A percentile compares a stretch with the other conserved stretches of the same genome.
These are phyloP conservation scores for Pythium diclinum DNA, from an alignment of 352 stramenopile genomes.

Conservation along the genomic window DNA sequence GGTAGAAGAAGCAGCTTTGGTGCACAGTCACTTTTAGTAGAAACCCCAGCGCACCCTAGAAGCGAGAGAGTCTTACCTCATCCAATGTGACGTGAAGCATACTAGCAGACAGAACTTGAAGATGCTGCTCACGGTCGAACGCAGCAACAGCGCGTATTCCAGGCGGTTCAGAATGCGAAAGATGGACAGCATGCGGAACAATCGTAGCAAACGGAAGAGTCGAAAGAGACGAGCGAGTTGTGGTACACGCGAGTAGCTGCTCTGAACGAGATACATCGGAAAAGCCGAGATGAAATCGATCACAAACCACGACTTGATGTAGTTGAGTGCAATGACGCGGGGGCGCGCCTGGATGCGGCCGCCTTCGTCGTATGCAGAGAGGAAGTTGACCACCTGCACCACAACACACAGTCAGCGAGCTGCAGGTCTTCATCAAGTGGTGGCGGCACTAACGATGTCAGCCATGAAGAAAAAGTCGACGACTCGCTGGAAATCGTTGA, in stretches of 20 bases:
- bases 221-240: slow-evolving; percentile 56
- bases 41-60: not conserved
- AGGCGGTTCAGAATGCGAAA: slow-evolving; percentile 36
- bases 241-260: slow-evolving; percentile 54
- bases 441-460: slow-evolving; percentile 50
- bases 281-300: slow-evolving; percentile 76
- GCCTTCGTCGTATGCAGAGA: slow-evolving; percentile 62
- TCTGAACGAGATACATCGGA: slow-evolving; percentile 66
- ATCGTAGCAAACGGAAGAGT: slow-evolving; percentile 51
- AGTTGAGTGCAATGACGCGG: slow-evolving; percentile 45
- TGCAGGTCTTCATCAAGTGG: not conserved
- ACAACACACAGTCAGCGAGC: not conserved
- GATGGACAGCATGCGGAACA: slow-evolving; percentile 73
- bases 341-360: slow-evolving; percentile 54
- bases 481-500: slow-evolving; percentile 56
- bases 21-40: not conserved
- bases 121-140: slow-evolving; percentile 60
- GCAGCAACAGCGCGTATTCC: slow-evolving; percentile 63
- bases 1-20: slow-evolving; percentile 53
- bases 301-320: slow-evolving; percentile 70
- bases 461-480: slow-evolving; percentile 71
- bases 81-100: slow-evolving; percentile 69
- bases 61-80: slow-evolving; percentile 13
- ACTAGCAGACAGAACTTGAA: slow-evolving; percentile 72
- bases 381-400: slow-evolving; percentile 59